phyloP scores from a whole-genome alignment of 805 yeast genomes.

The Blastobotrys attinorum region DNA sequence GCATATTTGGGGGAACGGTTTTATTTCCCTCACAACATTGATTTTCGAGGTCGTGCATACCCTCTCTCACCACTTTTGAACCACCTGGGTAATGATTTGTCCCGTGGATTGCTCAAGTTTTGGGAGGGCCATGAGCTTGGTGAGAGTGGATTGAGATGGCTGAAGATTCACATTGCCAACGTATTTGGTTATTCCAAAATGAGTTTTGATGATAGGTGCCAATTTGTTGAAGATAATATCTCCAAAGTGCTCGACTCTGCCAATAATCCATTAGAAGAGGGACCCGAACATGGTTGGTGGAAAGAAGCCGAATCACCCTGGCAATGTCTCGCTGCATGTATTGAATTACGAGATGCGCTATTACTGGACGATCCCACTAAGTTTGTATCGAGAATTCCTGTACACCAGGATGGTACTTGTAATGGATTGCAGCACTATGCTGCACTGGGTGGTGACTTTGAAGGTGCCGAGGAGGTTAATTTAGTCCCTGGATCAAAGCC shows the following conservation, averaged over 20 bases:
- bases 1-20: conserved; percentile 66
- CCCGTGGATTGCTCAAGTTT: conserved; percentile 48
- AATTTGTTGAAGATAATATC: conserved; percentile 42
- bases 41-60: conserved; percentile 59
- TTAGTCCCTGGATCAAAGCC: conserved; percentile 48
- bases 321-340: conserved; percentile 51
- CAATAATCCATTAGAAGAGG: conserved; percentile 37
- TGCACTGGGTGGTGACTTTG: conserved; percentile 61
- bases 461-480: conserved; percentile 58
- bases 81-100: conserved; percentile 54
- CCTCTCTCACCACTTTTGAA: conserved; percentile 57
- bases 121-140: conserved; percentile 55
- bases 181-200: conserved; percentile 50
- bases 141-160: conserved; percentile 46
- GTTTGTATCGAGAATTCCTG: conserved; percentile 45
- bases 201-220: conserved; percentile 42
- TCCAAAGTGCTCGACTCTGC: conserved; percentile 40
- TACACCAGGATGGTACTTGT: conserved; percentile 63
- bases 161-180: conserved; percentile 56
- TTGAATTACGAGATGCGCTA: conserved; percentile 45
- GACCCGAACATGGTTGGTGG: conserved; percentile 40
- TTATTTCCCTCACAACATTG: conserved; percentile 57
- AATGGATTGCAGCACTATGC: conserved; percentile 66
- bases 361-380: conserved; percentile 41
- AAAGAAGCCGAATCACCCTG: conserved; percentile 51